Percentiles rank a stretch among this genome's conserved stretches.
phyloP scores from a whole-genome alignment of 345 rosid genomes.

The Eucalyptus guilfoylei region DNA sequence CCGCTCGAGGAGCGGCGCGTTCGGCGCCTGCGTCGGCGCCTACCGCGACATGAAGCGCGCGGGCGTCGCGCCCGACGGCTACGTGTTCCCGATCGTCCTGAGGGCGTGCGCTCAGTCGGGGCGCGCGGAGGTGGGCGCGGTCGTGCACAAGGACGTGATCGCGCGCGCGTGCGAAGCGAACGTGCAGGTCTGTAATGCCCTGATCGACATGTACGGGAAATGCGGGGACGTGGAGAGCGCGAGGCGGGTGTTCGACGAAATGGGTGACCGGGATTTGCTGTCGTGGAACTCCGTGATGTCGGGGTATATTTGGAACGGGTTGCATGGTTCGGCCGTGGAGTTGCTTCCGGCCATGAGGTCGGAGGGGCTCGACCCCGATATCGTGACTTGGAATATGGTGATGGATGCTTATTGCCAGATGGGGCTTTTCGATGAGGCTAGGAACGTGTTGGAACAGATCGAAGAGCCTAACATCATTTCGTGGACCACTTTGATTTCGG shows the following conservation, averaged over 20 bases:
- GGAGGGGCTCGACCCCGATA: conserved; percentile 16
- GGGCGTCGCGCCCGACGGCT: conserved; percentile 15
- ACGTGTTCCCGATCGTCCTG: conserved; percentile 21
- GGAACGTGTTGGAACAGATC: conserved; percentile 7
- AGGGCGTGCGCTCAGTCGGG: conserved; percentile 7
- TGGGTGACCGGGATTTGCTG: conserved; percentile 15
- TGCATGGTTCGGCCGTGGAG: conserved; percentile 8
- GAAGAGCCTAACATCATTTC: conserved; percentile 15
- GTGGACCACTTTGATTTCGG: conserved; percentile 26
- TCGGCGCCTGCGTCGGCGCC: neutral
- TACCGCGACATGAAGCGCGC: conserved; percentile 9
- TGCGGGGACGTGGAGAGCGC: conserved; percentile 7
- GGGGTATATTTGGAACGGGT: conserved; percentile 9
- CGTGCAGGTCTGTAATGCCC: conserved; percentile 12
- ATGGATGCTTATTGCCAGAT: conserved; percentile 22
- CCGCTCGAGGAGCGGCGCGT: conserved; percentile 11
- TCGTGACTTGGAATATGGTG: conserved; percentile 18
- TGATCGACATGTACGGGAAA: conserved; percentile 26
- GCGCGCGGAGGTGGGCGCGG: conserved; percentile 9
- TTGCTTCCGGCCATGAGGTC: conserved; percentile 1
- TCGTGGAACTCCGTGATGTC: conserved; percentile 32
- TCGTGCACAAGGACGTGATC: conserved; percentile 20
- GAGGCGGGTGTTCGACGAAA: conserved; percentile 15
- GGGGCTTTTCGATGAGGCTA: conserved; percentile 22
- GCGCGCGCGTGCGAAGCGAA: conserved; percentile 7